These are phyloP conservation scores for Ogataea trehaloabstinens DNA, from an alignment of 805 yeast species.

Conservation along the genomic window DNA sequence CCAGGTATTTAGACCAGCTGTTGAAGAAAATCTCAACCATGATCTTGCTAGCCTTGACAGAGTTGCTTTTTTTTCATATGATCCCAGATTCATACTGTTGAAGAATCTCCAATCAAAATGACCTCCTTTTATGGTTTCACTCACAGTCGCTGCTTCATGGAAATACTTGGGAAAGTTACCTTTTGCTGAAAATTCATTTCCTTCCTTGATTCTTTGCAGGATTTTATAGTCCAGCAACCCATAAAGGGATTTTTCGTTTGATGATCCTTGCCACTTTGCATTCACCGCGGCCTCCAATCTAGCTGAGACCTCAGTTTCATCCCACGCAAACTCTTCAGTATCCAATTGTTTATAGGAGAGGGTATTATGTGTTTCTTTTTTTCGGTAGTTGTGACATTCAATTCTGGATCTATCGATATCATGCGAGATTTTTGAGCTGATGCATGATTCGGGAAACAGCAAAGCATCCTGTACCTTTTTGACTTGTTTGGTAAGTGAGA, in stretches of 20 bases:
- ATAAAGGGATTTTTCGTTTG: not conserved
- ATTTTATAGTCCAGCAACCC: slow-evolving; percentile 8
- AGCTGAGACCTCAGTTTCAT: slow-evolving; percentile 1
- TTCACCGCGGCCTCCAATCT: slow-evolving; percentile 1
- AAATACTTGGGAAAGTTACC: slow-evolving; percentile 34
- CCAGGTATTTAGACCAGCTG: slow-evolving; percentile 51
- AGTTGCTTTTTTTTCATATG: slow-evolving; percentile 23
- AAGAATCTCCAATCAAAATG: slow-evolving; percentile 50
- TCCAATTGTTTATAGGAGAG: slow-evolving; percentile 2
- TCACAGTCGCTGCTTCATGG: slow-evolving; percentile 37
- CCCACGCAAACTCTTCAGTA: slow-evolving; percentile 12
- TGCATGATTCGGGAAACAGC: not conserved
- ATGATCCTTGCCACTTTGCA: not conserved
- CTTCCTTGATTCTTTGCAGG: slow-evolving; percentile 6
- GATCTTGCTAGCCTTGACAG: slow-evolving; percentile 50
- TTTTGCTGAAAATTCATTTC: not conserved
- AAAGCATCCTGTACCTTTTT: slow-evolving; percentile 5
- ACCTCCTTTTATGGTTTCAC: slow-evolving; percentile 33
- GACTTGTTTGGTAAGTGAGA: slow-evolving; percentile 15
- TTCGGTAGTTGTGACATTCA: not conserved
- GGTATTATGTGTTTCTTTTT: not conserved
- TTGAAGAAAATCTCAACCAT: slow-evolving; percentile 51
- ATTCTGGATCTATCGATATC: slow-evolving; percentile 8
- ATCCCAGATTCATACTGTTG: slow-evolving; percentile 22
- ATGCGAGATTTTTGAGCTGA: not conserved